Evolutionary conservation across 2,329 filamentous ascomycete genomes (phyloP).

Genomic region (Claviceps quebecensis): DNA sequence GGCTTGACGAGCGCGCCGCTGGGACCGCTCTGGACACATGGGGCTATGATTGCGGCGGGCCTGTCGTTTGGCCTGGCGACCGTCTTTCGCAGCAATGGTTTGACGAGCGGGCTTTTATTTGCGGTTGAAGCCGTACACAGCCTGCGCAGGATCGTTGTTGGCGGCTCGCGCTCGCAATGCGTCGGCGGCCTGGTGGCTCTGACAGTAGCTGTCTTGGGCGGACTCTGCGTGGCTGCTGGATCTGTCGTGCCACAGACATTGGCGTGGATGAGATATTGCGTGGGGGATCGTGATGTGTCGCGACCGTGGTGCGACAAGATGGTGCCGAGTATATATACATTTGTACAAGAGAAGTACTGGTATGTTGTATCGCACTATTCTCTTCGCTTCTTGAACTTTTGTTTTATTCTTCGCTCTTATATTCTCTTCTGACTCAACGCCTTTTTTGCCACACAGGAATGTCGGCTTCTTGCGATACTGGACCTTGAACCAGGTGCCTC

Average conservation of each 20-base stretch:
- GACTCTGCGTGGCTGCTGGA: slow-evolving; percentile 52
- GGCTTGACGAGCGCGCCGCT: slow-evolving; percentile 15
- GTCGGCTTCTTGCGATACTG: slow-evolving; percentile 83
- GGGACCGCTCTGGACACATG: slow-evolving; percentile 22
- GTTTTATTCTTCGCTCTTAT: neutral
- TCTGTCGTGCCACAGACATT: slow-evolving; percentile 57
- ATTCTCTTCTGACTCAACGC: neutral
- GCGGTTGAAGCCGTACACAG: slow-evolving; percentile 42
- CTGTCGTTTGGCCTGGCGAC: slow-evolving; percentile 58
- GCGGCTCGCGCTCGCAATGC: slow-evolving; percentile 10
- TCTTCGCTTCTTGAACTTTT: neutral
- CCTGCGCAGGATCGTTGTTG: slow-evolving; percentile 12
- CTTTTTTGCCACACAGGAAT: slow-evolving; percentile 50
- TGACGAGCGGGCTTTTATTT: slow-evolving; percentile 69
- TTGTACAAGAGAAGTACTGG: slow-evolving; percentile 86
- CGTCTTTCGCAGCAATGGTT: slow-evolving; percentile 69
- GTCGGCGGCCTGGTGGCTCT: slow-evolving; percentile 36
- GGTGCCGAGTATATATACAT: slow-evolving; percentile 82
- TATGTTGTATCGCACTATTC: slow-evolving; percentile 27
- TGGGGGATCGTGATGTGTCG: slow-evolving; percentile 10
- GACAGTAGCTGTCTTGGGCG: slow-evolving; percentile 47
- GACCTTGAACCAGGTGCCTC: slow-evolving; percentile 70
- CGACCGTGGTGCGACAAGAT: slow-evolving; percentile 61
- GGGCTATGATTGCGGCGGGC: slow-evolving; percentile 47
- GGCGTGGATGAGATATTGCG: slow-evolving; percentile 63